phyloP scores from a whole-genome alignment of 768 basidiomycete genomes.

The Leccinum longicurvipes region DNA sequence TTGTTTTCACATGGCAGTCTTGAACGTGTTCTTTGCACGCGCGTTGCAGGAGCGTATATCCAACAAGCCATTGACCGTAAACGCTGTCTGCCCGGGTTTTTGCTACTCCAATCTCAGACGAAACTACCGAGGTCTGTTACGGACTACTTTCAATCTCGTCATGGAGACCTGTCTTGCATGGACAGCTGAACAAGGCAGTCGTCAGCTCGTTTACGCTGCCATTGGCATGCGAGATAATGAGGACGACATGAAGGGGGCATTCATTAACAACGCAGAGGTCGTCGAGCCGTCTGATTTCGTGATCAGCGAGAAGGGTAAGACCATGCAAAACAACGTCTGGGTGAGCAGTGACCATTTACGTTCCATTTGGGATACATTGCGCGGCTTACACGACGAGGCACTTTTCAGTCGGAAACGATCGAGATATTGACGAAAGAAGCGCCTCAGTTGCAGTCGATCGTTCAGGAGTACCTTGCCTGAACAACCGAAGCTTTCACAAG shows the following conservation, averaged over 20 bases:
- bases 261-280: constrained; percentile 8
- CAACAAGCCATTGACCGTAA: constrained; percentile 21
- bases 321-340: constrained; percentile 33
- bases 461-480: constrained; percentile 10
- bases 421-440: constrained; percentile 15
- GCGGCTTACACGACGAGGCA: no score
- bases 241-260: constrained; percentile 22
- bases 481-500: neutral
- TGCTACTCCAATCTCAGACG: constrained; percentile 28
- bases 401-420: constrained; percentile 18
- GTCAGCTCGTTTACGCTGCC: constrained; percentile 33
- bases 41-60: constrained; percentile 23
- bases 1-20: constrained; percentile 13
- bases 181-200: constrained; percentile 33
- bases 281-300: constrained; percentile 33
- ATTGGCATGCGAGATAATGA: constrained; percentile 23
- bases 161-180: constrained; percentile 12
- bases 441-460: constrained; percentile 13
- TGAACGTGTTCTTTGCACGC: constrained; percentile 31
- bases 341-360: constrained; percentile 22
- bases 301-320: constrained; percentile 27
- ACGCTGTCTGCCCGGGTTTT: constrained; percentile 30
- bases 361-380: no score
- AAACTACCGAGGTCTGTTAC: neutral
- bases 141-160: neutral